Base-by-base conservation (phyloP, 2,329 filamentous ascomycete species). In the Cordyceps fumosorosea region DNA sequence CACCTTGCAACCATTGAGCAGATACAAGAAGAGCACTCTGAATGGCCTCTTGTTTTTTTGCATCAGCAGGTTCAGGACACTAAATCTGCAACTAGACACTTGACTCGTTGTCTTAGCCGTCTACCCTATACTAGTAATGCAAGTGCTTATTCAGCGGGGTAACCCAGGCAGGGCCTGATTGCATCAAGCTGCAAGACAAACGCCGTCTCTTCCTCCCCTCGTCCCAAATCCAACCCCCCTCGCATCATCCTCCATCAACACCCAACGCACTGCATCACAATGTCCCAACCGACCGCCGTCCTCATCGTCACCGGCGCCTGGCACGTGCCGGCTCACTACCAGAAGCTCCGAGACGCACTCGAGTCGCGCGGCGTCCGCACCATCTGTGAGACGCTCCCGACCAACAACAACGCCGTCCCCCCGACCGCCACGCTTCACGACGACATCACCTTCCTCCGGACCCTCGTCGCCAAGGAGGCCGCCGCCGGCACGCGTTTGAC, bases 311-410 rank as follows among this genome's bases (percentile, higher is more conserved):
- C 65, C 8, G 66, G 65, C 44, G 61, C 64, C 14, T 66, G 66
- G 66, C 66, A 67, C 53, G 45, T 67, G 32, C 63, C 66, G 3
- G 29, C 50, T 18, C 66, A 67, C 53, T 67, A 66, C 54, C 34
- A 59, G 18, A 63, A 62, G 20, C 56, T 66, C 45, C 34, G 52
- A 8, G 32, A 60, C 34, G 24, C 16, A 7, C 62, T 67, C 20
- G 55, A 66, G 42, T 37, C 57, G 22, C 57, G 51, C 26, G 63
- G 63, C 11, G 42, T 66, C 18, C 51, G 66, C 29, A 56, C 55
- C 7, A 64, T 67, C 37, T 65, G 64, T 58, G 56, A 60, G 32
- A 42, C 51, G n/a, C 62, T 66, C 32, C 66, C 66, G 11, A 66
- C 65, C 5, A 65, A 64, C 52, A 65, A 65, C 56, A 63, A 63